Evolutionary conservation across 257 asterid genomes (phyloP), one percentile per base, ranked within the genome.

Genomic region (Orobanche coerulescens): DNA sequence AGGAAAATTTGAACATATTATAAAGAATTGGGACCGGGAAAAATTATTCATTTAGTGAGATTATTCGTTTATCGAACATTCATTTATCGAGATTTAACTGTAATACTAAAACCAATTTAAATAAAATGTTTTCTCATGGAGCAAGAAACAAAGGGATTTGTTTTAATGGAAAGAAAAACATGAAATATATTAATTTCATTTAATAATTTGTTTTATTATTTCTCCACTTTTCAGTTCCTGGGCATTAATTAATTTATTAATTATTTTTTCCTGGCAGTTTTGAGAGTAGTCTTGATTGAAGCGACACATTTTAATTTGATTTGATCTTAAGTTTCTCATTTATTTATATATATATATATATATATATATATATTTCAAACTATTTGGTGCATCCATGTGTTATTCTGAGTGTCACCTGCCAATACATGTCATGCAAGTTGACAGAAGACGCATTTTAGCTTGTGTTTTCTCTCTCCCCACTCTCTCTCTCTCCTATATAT

Each of bases 341-440:
- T 13, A 9, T 36, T 16, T 28, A 0, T 10, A 18, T 6, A 18
- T 16, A 0, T 7, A 6, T 16, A 18, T 3, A 8, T 2, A 48
- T 16, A 11, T 7, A 49, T 6, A 49, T 5, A 36, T 6, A 1
- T 36, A 6, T 19, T 18, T 6, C 5, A 18, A 19, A 39, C 28
- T 0, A 3, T 10, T 18, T 26, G 30, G 26, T 9, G 34, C 42
- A 28, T 76, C 73, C 84, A 73, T 61, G 80, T 73, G 75, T 65
- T 70, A 64, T 24, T 61, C 43, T 19, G 63, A 64, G 58, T 49
- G 39, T 36, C 33, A 69, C 63, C 53, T 67, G 47, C 76, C 79
- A 79, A 70, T 79, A 74, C 86, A 81, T 82, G 91, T 77, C 79
- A 62, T 46, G 72, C 85, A 79, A 60, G 75, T 80, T 73, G 75